phyloP scores from a whole-genome alignment of 768 basidiomycete genomes.

The Suillus weaverae region DNA sequence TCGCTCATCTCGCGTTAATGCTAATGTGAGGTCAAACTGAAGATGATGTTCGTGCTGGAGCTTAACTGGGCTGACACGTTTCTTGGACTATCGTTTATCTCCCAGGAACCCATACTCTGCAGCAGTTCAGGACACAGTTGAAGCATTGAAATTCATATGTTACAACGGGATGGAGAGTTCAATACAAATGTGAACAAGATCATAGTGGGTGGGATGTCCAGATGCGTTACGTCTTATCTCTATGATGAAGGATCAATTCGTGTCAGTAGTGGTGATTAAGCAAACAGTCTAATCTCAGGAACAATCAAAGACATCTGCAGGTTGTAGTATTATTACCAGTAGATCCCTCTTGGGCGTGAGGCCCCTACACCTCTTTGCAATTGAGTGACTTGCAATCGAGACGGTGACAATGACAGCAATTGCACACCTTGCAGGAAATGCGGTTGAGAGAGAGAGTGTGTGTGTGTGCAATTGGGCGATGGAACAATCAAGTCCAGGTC shows the following conservation, averaged over 20 bases:
- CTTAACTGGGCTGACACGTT: conserved; percentile 37
- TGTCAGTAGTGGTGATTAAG: conserved; percentile 66
- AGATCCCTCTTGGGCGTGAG: no score
- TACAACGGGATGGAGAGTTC: conserved; percentile 47
- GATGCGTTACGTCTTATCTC: conserved; percentile 32
- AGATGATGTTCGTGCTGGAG: not conserved
- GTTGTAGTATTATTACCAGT: no score
- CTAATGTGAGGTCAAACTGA: conserved; percentile 13
- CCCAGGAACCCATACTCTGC: conserved; percentile 72
- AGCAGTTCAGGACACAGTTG: conserved; percentile 68
- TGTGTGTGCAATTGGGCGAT: no score
- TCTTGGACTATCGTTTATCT: conserved; percentile 70
- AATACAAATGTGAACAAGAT: conserved; percentile 50
- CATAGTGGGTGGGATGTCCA: conserved; percentile 71
- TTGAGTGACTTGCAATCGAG: no score
- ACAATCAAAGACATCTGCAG: no score
- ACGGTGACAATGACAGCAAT: no score
- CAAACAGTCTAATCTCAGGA: conserved; percentile 19
- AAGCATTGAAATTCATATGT: conserved; percentile 62
- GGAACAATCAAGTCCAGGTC: no score
- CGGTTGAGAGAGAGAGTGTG: no score
- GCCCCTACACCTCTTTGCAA: no score
- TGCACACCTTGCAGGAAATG: no score
- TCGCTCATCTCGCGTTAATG: conserved; percentile 44
- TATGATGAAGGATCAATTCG: not conserved